Percentiles rank a stretch among this genome's conserved stretches.
Evolutionary conservation across 1,284 basidiomycete species (phyloP).

Genomic region (Inonotus obliquus): DNA sequence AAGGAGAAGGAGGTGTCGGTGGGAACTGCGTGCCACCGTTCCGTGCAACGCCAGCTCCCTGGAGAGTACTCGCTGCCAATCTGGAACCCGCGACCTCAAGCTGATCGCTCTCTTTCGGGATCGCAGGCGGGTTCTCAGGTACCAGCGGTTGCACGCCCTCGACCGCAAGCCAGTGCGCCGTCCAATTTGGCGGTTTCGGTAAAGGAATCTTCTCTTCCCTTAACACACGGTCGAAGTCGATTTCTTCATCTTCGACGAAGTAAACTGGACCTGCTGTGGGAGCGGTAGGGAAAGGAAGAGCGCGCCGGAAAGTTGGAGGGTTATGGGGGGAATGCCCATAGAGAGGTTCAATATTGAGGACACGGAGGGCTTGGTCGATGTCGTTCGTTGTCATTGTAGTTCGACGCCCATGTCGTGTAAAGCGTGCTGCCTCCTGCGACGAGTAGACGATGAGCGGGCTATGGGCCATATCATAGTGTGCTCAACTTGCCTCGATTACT

Average conservation of each 20-base stretch:
- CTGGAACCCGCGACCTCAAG: constrained; percentile 32
- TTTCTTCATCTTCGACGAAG: constrained; percentile 95
- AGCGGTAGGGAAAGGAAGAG: constrained; percentile 59
- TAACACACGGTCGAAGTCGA: constrained; percentile 90
- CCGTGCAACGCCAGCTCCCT: constrained; percentile 19
- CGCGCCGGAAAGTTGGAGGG: constrained; percentile 70
- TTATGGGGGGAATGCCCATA: constrained; percentile 76
- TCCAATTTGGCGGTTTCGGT: constrained; percentile 76
- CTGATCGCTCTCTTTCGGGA: constrained; percentile 46
- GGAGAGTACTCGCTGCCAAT: constrained; percentile 20
- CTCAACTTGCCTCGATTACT: constrained; percentile 69
- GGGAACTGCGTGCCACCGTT: constrained; percentile 28
- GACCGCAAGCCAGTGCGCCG: constrained; percentile 96
- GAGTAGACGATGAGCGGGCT: neutral
- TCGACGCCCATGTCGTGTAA: constrained; percentile 92
- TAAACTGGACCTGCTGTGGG: constrained; percentile 70
- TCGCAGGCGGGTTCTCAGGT: constrained; percentile 90
- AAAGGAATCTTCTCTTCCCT: constrained; percentile 78
- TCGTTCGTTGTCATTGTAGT: constrained; percentile 86
- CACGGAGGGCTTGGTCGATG: constrained; percentile 90
- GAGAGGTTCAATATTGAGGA: constrained; percentile 89
- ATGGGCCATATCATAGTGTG: neutral
- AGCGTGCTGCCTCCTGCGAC: constrained; percentile 92
- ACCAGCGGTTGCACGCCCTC: constrained; percentile 97
- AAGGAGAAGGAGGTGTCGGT: constrained; percentile 29